Evolutionary conservation across 139 green algal genomes (phyloP), one percentile per base, ranked within the genome.

Genomic region (Bryopsis sp.): DNA sequence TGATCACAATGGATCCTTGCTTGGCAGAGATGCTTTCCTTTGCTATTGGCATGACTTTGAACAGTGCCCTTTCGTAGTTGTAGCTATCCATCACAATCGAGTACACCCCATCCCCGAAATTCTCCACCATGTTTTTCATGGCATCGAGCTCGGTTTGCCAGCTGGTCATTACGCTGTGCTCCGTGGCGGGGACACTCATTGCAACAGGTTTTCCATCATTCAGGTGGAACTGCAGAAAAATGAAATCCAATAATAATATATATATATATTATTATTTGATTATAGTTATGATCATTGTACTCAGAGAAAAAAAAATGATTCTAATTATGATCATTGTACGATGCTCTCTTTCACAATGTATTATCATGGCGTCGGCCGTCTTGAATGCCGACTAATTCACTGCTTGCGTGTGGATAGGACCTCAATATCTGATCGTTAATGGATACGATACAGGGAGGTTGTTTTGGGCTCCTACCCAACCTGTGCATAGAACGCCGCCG

Each of bases 81-180:
- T 95, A 96, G 57, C 70, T 86, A 77, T 96, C 90, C 89, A 95
- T 95, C 8, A 96, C 89, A 39, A 74, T 85, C 3, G 88, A 84
- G 77, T 89, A 95, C 1, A 89, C 19, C 26, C 89, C 89, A 2
- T 66, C 77, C 3, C 90, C 90, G 72, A 89, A 95, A 31, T 89
- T 75, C 0, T 83, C 58, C 33, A 96, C 92, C 90, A 97, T 95
- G 79, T 95, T 95, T 38, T 80, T 37, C 4, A 97, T 85, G 1
- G 90, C 90, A 0, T 76, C 81, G 24, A 58, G 38, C 79, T 96
- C 90, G 22, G 76, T 83, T 6, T 77, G 76, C 90, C 90, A 97
- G 4, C 85, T 72, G 22, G 86, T 97, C 90, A 97, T 97, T 7
- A 97, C 90, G 31, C 73, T 86, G 81, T 96, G 90, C 79, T 96